A percentile compares a stretch with the other conserved stretches of the same genome.
These are phyloP conservation scores for Trichoderma sp. DNA, from an alignment of 2,329 filamentous ascomycete genomes.

Conservation along the genomic window DNA sequence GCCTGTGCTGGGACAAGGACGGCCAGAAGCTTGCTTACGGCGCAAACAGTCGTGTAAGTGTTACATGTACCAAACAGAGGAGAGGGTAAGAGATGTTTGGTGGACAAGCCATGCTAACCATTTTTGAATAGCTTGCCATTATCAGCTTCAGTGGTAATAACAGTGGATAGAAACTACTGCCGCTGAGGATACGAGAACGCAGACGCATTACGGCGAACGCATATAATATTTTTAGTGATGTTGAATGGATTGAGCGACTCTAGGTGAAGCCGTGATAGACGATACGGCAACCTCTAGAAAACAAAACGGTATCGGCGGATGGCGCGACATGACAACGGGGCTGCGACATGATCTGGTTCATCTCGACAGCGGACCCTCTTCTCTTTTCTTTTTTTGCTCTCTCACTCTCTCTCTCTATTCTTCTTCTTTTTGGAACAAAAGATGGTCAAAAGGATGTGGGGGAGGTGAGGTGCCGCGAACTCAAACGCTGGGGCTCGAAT, in stretches of 20 bases:
- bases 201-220: not conserved
- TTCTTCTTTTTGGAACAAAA: not conserved
- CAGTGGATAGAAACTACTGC: constrained; percentile 34
- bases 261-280: not conserved
- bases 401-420: not conserved
- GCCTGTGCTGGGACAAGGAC: constrained; percentile 60
- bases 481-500: not conserved
- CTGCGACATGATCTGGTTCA: not conserved
- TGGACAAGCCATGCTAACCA: not conserved
- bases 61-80: not conserved
- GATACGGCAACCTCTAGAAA: not conserved
- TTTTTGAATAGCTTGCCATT: constrained; percentile 43
- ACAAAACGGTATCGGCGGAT: not conserved
- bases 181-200: not conserved
- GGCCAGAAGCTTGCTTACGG: constrained; percentile 64
- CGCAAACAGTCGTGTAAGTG: constrained; percentile 59
- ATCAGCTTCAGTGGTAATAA: constrained; percentile 48
- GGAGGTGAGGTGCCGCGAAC: not conserved
- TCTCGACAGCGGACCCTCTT: not conserved
- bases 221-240: not conserved
- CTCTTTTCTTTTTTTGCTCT: not conserved
- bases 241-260: not conserved
- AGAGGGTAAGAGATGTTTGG: not conserved
- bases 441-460: not conserved
- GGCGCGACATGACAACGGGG: not conserved